Base-by-base conservation (phyloP, 164 flowering plant species). In the Piper longum region DNA sequence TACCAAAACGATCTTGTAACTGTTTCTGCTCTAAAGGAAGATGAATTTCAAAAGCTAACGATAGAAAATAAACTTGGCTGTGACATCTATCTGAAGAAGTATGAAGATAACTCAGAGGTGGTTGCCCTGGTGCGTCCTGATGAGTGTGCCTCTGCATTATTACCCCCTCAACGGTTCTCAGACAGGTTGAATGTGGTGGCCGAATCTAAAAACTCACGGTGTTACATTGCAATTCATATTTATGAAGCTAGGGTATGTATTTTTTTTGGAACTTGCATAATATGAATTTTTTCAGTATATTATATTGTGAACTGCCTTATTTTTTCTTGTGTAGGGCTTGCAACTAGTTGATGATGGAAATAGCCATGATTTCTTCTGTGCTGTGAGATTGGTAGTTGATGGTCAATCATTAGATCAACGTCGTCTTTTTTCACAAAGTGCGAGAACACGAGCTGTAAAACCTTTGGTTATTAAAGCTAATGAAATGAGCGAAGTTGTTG, bases 341-440 rank as follows among this genome's bases (percentile, higher is more conserved):
- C 84, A 87, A 12, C 75, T 86, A 61, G 12, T 76, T 64, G 88
- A 95, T 81, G 97, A 95, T 78, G 97, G 99, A 17, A 95, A 88
- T 70, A 76, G 92, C 71, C 88, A 87, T 67, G 83, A 78, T 39
- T 87, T 85, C 76, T 95, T 91, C 71, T 95, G 99, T 80, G 91
- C 97, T 64, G 73, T 91, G 76, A 95, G 97, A 57, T 82, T 95
- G 62, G 82, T 85, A 60, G 79, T 88, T 71, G 95, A 87, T 69
- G 81, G 79, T 66, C 96, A 84, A 65, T 77, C 83, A 48, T 62
- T 82, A 64, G 88, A 87, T 76, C 93, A 85, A 71, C 99, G 91
- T 67, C 88, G 79, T 77, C 88, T 88, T 70, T 95, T 91, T 61
- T 96, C 97, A 63, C 99, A 95, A 69, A 95, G 97, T 82, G 95